Percentiles rank a stretch among this genome's conserved stretches.
Conservation (phyloP, 208 protist species). For the Porcisia hertigi region DNA sequence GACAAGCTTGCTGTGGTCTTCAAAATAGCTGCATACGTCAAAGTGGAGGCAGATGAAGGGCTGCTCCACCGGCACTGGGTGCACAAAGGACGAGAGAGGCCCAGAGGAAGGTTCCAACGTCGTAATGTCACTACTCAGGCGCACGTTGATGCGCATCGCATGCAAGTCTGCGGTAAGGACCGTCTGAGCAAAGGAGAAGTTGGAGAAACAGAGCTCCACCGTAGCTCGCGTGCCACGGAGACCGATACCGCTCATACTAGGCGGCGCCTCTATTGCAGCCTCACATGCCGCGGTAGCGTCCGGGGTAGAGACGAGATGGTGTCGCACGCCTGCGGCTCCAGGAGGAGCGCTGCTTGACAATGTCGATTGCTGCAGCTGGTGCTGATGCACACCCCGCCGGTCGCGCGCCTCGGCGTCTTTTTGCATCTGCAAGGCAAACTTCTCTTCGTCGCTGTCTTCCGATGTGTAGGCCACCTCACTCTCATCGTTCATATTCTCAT, state of each 20-base stretch:
- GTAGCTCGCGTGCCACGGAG: slow-evolving; percentile 6
- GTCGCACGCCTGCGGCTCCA: not conserved
- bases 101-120: slow-evolving; percentile 65
- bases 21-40: slow-evolving; percentile 60
- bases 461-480: slow-evolving; percentile 38
- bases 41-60: slow-evolving; percentile 71
- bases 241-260: not conserved
- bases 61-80: slow-evolving; percentile 72
- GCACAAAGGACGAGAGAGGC: slow-evolving; percentile 84
- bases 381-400: slow-evolving; percentile 1
- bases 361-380: not conserved
- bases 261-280: not conserved
- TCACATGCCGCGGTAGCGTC: not conserved
- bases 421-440: slow-evolving; percentile 42
- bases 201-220: slow-evolving; percentile 67
- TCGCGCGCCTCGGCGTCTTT: slow-evolving; percentile 29
- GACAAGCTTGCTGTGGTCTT: slow-evolving; percentile 70
- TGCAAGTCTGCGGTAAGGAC: slow-evolving; percentile 52
- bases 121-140: slow-evolving; percentile 75
- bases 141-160: slow-evolving; percentile 75
- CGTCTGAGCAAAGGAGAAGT: slow-evolving; percentile 74
- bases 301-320: not conserved
- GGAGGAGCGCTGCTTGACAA: slow-evolving; percentile 1
- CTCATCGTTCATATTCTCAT: slow-evolving; percentile 1
- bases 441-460: slow-evolving; percentile 53